Percentiles rank a stretch among this genome's conserved stretches.
Conservation (phyloP, 2,329 filamentous ascomycete genomes). For the Colletotrichum horii region DNA sequence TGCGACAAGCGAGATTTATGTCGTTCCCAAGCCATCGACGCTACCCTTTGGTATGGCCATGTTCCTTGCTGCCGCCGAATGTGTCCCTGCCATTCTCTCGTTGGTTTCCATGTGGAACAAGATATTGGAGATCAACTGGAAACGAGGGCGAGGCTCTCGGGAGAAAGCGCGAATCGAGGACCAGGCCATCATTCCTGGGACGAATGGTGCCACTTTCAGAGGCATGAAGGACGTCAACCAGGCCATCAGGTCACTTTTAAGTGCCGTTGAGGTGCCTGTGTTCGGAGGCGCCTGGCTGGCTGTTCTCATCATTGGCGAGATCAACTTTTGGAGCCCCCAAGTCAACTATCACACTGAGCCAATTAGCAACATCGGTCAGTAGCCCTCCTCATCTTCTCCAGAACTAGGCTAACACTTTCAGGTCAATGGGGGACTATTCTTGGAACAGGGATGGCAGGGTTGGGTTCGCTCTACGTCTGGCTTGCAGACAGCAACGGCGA, state of each 20-base stretch:
- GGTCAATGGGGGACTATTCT: conserved; percentile 67
- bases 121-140: conserved; percentile 68
- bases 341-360: conserved; percentile 66
- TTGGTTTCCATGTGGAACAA: conserved; percentile 68
- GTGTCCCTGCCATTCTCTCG: conserved; percentile 67
- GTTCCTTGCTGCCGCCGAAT: conserved; percentile 67
- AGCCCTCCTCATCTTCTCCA: neutral
- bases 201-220: conserved; percentile 57
- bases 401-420: conserved; percentile 24
- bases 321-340: conserved; percentile 65
- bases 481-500: conserved; percentile 39
- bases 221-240: conserved; percentile 61
- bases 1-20: conserved; percentile 65
- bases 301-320: conserved; percentile 66
- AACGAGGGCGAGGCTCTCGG: conserved; percentile 33
- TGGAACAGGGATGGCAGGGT: conserved; percentile 60
- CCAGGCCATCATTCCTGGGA: conserved; percentile 50
- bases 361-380: conserved; percentile 63
- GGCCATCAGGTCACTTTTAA: conserved; percentile 57
- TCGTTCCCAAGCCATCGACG: conserved; percentile 61
- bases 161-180: conserved; percentile 37
- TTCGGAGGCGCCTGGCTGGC: conserved; percentile 64
- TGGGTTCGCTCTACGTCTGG: conserved; percentile 64
- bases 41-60: conserved; percentile 65
- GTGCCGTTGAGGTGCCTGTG: conserved; percentile 61